Base-by-base conservation (phyloP, 2,329 filamentous ascomycete species). In the Graphiopsis chlorocephala region DNA sequence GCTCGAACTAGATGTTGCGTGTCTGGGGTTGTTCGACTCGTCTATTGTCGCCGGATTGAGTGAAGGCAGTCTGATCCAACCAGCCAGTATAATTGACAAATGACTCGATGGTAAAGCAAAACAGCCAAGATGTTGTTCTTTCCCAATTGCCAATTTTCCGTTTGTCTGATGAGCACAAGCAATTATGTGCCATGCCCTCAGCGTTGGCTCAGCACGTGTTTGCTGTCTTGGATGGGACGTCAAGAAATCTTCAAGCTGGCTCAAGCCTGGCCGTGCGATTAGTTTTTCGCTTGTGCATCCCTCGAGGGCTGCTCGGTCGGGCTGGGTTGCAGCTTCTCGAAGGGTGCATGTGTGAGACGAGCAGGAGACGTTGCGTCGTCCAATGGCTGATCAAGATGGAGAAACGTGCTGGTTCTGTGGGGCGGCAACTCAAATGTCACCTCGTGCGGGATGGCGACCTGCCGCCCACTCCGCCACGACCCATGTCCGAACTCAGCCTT, bases 381-480 rank as follows among this genome's bases (percentile, higher is more conserved):
- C 53, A 56, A 56, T 56, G 53, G 31, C n/a, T 15, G 23, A 1
- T 28, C 47, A 28, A 28, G 47, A 28, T 6, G 2, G 12, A 14
- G 28, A 14, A 50, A 50, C 47, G 47, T 50, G 47, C 23, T 28
- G 2, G 11, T 25, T 28, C 28, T 28, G 23, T 25, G 47, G 47
- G 47, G 47, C 47, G 47, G 47, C n/a, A 56, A 56, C 53, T 56
- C 53, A 23, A 56, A 56, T 31, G 53, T 38, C n/a, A 31, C 53
- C 29, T 50, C 47, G 6, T 50, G 23, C 47, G 47, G 38, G 47
- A 50, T 50, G 47, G 47, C 47, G 23, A 50, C 23, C 47, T 28
- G 47, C 47, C 53, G 53, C 58, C 58, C 50, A 53, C 50, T 50
- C 58, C 42, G 58, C 58, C 58, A 48, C 42, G 5, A 56, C 42